Percentiles rank a stretch among this genome's conserved stretches.
These are phyloP conservation scores for Xylariales sp. DNA, from an alignment of 2,329 filamentous ascomycete species.

Conservation along the genomic window DNA sequence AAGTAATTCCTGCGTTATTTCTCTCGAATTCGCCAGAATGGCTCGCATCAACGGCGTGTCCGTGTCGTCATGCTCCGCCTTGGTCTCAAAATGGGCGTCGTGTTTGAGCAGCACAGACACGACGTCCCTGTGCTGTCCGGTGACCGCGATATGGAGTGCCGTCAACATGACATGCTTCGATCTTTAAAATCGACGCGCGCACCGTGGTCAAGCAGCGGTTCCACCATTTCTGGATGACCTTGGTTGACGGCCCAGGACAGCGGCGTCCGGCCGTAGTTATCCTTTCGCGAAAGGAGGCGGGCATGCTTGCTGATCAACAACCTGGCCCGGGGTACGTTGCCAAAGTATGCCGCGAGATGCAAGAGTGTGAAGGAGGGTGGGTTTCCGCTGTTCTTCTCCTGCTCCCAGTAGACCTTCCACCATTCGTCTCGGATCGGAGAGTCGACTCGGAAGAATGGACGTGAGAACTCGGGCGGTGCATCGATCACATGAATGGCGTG, in stretches of 20 bases:
- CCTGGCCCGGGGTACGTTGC: constrained; percentile 16
- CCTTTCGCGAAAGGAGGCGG: constrained; percentile 18
- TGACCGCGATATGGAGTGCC: constrained; percentile 21
- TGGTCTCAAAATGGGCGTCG: neutral
- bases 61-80: constrained; percentile 8
- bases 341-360: constrained; percentile 28
- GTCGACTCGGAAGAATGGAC: constrained; percentile 1
- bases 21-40: constrained; percentile 15
- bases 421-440: constrained; percentile 13
- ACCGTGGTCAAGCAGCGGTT: constrained; percentile 24
- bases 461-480: constrained; percentile 2
- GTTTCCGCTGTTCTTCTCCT: constrained; percentile 7
- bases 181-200: constrained; percentile 13
- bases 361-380: constrained; percentile 19
- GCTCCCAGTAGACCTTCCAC: constrained; percentile 12
- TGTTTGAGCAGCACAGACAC: constrained; percentile 13
- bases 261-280: neutral
- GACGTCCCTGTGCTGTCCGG: constrained; percentile 2
- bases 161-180: constrained; percentile 6
- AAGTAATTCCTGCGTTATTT: constrained; percentile 11
- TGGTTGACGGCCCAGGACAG: constrained; percentile 12
- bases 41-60: constrained; percentile 20
- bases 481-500: constrained; percentile 10
- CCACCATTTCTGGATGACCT: constrained; percentile 21
- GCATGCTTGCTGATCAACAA: constrained; percentile 9